Base-by-base conservation (phyloP, 768 basidiomycete species). In the Roridomyces roridus region DNA sequence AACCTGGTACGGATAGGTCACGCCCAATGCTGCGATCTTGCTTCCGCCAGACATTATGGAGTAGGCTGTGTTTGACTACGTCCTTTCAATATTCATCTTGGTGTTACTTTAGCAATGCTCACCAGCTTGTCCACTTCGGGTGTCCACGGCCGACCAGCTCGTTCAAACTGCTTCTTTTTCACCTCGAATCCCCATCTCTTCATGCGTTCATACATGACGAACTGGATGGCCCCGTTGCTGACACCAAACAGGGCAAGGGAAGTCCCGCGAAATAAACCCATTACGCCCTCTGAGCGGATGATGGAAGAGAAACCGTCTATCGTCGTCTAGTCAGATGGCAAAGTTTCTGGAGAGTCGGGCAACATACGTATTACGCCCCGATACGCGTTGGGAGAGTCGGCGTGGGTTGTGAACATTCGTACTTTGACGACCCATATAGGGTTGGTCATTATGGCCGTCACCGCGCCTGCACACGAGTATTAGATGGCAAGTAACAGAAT, bases 371-470 rank as follows among this genome's bases (percentile, higher is more conserved):
- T 89, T 54, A 95, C 77, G 9, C 89, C 86, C 17, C 86, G 84
- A 72, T 98, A 98, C 1, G 94, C 86, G 3, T 70, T 77, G 9
- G 90, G 85, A 37, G 88, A 84, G 51, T 83, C 80, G 25, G 82
- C 71, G 10, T 75, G 76, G 1, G 94, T 89, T 1, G 95, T 94
- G 69, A 97, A 99, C 87, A 98, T 95, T 57, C 97, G 86, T 9
- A 97, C 96, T 77, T 96, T 92, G 51, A 98, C 91, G 14, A 98
- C 91, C 96, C 96, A 98, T 64, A 98, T 86, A 0, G 96, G 97
- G 72, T 99, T 98, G 7, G 96, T 99, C 69, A 97, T 82, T 66
- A 98, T 77, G 1, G 97, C 95, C 4, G 96, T 97, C 17, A 86
- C 87, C 12, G 96, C 92, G 77, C 96, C 96, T 98, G 64, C 35